Evolutionary conservation across 371 early-diverging fungal species (phyloP).

Genomic region (Mucor ambiguus): DNA sequence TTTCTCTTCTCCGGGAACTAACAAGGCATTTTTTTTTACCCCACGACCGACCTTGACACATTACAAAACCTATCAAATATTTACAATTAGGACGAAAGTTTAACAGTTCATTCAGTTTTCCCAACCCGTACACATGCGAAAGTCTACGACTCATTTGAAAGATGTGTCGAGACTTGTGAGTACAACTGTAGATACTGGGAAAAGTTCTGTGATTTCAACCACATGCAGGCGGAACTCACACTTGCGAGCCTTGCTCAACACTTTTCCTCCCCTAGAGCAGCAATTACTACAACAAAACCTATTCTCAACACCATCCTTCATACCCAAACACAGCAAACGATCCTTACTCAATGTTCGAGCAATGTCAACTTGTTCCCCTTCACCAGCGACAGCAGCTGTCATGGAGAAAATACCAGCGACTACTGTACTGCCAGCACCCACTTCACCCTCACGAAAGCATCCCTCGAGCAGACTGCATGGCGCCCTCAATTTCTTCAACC

Average conservation of each 20-base stretch:
- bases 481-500: constrained; percentile 29
- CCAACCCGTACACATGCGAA: constrained; percentile 38
- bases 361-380: constrained; percentile 21
- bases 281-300: constrained; percentile 9
- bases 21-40: constrained; percentile 15
- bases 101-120: constrained; percentile 5
- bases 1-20: constrained; percentile 8
- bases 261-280: constrained; percentile 27
- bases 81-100: background rate
- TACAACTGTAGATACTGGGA: constrained; percentile 24
- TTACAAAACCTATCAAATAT: background rate
- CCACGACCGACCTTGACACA: background rate
- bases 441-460: background rate
- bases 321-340: constrained; percentile 17
- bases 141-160: constrained; percentile 46
- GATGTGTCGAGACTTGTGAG: constrained; percentile 41
- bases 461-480: constrained; percentile 16
- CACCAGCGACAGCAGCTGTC: background rate
- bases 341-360: background rate
- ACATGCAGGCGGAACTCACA: constrained; percentile 38
- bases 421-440: constrained; percentile 3
- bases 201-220: constrained; percentile 15
- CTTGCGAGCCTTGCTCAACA: constrained; percentile 28
- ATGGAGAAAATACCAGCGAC: constrained; percentile 13
- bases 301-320: constrained; percentile 14